Evolutionary conservation across 2,329 filamentous ascomycete genomes (phyloP).

Genomic region (Geosmithia flava): DNA sequence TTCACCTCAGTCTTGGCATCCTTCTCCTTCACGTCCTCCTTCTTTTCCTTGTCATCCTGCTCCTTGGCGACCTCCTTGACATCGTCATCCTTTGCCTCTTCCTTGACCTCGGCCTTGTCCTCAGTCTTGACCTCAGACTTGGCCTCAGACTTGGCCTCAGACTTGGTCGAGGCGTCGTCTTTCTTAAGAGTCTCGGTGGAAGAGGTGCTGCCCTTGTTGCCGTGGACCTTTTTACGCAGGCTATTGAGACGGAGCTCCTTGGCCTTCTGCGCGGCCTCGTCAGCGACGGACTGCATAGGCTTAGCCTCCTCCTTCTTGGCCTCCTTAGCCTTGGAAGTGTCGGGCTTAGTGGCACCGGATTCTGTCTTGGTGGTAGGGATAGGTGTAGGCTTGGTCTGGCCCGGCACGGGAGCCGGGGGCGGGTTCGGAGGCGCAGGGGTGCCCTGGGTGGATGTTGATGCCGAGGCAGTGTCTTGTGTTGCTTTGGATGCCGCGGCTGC

Average conservation of each 20-base stretch:
- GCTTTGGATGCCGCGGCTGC: constrained; percentile 10
- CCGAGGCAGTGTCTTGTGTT: constrained; percentile 8
- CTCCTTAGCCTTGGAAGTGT: constrained; percentile 3
- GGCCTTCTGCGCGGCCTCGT: constrained; percentile 54
- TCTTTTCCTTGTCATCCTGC: constrained; percentile 3
- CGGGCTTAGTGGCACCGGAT: constrained; percentile 5
- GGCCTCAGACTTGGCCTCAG: constrained; percentile 4
- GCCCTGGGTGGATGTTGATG: constrained; percentile 9
- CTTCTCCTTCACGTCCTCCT: not conserved
- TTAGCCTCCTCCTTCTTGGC: constrained; percentile 14
- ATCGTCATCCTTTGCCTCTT: constrained; percentile 1
- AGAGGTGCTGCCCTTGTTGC: constrained; percentile 20
- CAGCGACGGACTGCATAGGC: constrained; percentile 41
- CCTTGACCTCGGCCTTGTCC: constrained; percentile 1
- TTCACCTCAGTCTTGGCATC: no score
- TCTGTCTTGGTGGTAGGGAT: constrained; percentile 5
- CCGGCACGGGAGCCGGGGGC: constrained; percentile 4
- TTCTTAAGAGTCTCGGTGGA: constrained; percentile 8
- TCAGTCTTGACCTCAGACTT: constrained; percentile 3
- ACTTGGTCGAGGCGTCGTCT: constrained; percentile 3
- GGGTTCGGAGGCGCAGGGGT: constrained; percentile 4
- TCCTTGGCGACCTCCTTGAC: constrained; percentile 4
- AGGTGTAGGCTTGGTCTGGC: constrained; percentile 7
- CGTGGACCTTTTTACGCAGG: constrained; percentile 42
- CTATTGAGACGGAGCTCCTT: constrained; percentile 44